phyloP scores from a whole-genome alignment of 2,329 filamentous ascomycete species.

The Escovopsis weberi region DNA sequence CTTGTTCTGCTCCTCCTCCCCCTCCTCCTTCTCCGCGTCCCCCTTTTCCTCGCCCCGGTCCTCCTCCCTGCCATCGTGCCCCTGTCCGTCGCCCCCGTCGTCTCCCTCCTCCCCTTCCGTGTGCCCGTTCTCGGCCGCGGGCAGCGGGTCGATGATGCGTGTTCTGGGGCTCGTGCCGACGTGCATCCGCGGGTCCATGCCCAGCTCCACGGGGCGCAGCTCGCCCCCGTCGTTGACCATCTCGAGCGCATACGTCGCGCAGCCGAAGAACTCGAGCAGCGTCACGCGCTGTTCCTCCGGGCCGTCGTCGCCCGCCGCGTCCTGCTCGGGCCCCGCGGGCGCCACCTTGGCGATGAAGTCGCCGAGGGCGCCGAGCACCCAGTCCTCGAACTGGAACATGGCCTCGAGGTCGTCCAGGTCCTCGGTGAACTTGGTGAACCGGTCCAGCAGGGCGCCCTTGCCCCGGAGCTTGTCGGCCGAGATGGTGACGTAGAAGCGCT shows the following conservation, averaged over 20 bases:
- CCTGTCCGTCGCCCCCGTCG: background rate
- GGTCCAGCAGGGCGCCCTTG: constrained; percentile 2
- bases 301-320: too few relatives aligned
- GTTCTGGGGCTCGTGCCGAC: constrained; percentile 4
- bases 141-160: constrained; percentile 2
- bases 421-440: constrained; percentile 3
- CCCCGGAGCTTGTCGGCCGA: constrained; percentile 4
- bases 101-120: background rate
- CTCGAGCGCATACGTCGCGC: constrained; percentile 4
- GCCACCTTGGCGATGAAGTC: constrained; percentile 2
- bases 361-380: constrained; percentile 3
- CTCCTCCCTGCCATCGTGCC: too few relatives aligned
- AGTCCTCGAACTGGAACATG: constrained; percentile 6
- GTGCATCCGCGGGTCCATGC: constrained; percentile 4
- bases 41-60: too few relatives aligned
- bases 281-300: background rate
- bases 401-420: constrained; percentile 3
- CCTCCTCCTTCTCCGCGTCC: too few relatives aligned
- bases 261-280: constrained; percentile 5
- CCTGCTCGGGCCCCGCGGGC: constrained; percentile 1
- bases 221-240: constrained; percentile 3
- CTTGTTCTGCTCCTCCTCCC: too few relatives aligned
- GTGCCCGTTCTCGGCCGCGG: background rate
- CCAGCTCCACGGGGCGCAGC: constrained; percentile 2
- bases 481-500: constrained; percentile 5